These are phyloP conservation scores for Pseudocercospora eumusae DNA, from an alignment of 2,329 filamentous ascomycete genomes.

Conservation along the genomic window DNA sequence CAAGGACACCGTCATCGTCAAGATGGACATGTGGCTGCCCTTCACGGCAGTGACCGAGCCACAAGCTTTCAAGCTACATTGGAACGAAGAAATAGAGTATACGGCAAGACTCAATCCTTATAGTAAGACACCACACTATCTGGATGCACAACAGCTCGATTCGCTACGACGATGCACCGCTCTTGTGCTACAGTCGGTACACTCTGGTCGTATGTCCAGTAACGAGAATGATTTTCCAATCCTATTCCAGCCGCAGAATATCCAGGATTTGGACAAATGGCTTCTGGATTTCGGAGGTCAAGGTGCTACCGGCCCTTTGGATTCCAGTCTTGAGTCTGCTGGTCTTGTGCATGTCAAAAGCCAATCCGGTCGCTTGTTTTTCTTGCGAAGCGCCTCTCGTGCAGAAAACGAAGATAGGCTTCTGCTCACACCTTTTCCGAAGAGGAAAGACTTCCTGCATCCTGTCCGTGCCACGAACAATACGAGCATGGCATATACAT, in stretches of 20 bases:
- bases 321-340: background rate
- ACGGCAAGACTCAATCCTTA: slow-evolving; percentile 9
- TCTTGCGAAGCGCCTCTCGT: slow-evolving; percentile 19
- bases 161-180: slow-evolving; percentile 6
- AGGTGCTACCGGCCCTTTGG: background rate
- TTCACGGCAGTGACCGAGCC: background rate
- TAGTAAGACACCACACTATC: background rate
- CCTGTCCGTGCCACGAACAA: slow-evolving; percentile 21
- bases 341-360: slow-evolving; percentile 27
- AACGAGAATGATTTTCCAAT: slow-evolving; percentile 21
- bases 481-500: slow-evolving; percentile 41
- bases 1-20: background rate
- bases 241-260: slow-evolving; percentile 16
- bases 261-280: slow-evolving; percentile 12
- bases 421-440: slow-evolving; percentile 48
- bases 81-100: slow-evolving; percentile 31
- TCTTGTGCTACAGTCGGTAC: slow-evolving; percentile 15
- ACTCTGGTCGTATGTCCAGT: slow-evolving; percentile 16
- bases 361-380: slow-evolving; percentile 23
- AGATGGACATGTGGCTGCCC: slow-evolving; percentile 32
- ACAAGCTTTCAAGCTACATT: slow-evolving; percentile 29
- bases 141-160: background rate
- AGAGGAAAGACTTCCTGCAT: slow-evolving; percentile 63
- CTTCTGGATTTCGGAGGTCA: slow-evolving; percentile 6
- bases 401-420: slow-evolving; percentile 6